Evolutionary conservation across 164 flowering plant genomes (phyloP), one percentile per base, ranked within the genome.

Genomic region (Vitis labrusca): DNA sequence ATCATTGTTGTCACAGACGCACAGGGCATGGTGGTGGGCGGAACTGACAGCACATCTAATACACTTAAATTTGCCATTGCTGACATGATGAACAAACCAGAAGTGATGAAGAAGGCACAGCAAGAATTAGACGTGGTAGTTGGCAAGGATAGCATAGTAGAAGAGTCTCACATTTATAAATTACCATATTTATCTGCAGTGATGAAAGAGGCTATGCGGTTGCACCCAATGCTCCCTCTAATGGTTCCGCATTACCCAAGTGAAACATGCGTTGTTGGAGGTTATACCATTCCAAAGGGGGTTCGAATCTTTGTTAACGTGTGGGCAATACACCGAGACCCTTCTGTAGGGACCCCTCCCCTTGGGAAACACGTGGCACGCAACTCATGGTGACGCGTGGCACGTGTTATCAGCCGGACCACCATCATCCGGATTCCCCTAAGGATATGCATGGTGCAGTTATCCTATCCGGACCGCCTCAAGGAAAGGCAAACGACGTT

Each of bases 21-120:
- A 50, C 77, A 83, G 84, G 85, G 81, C 55, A 78, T 83, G 81
- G 80, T 83, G 32, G 79, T 83, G 14, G 89, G 85, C 7, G 86
- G 84, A n/a, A 78, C 85, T 0, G 89, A 85, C 27, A 81, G 85
- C 8, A 74, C 82, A 12, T 72, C 86, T 0, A 83, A 73, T 77
- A 66, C 79, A 13, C 52, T 83, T 1, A 86, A 85, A 61, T 83
- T 74, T 68, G 83, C 81, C 3, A 68, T 85, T 63, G 81, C 89
- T 0, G 83, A 81, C 67, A 51, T 83, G 68, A 61, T 85, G 78
- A 71, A 80, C 37, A 74, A 81, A 9, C 84, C 80, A 12, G 71
- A 76, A 2, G 62, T 68, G 0, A 66, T 85, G 65, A 72, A 17
- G 16, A 81, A 72, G 66, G 85, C 63, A 37, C 84, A 77, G 60